Evolutionary conservation across 345 rosid genomes (phyloP), one percentile per base, ranked within the genome.

Genomic region (Diplotaxis tenuifolia): DNA sequence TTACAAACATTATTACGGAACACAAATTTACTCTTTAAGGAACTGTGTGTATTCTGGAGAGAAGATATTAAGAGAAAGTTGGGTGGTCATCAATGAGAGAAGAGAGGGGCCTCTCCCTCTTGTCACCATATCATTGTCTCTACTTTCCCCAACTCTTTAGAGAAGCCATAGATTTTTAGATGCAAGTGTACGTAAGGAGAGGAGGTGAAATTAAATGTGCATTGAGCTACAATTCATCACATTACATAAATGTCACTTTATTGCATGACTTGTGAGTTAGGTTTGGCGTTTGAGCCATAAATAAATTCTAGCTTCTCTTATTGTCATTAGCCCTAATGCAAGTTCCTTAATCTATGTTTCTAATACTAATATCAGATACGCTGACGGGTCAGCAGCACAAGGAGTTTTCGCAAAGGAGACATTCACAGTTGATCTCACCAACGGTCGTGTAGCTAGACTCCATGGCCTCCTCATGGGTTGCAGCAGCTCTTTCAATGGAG

Each of bases 381-480:
- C 54, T 1, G 89, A 81, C 29, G 87, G 87, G 11, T 76, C 87
- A 38, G 52, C 45, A n/a, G 74, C 91, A 36, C 29, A 28, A 65
- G 91, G 94, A 1, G 32, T 86, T 23, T 85, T 88, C 15, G 88
- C 83, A 9, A 73, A 79, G 22, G 94, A 88, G 77, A 85, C 86
- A 0, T 61, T 86, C 19, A 79, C 81, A 0, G 67, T 78, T 0
- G 77, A 65, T 38, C 82, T 78, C 0, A 34, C 69, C 0, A 78
- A 79, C 31, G 83, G 84, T 34, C 66, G 74, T 18, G 75, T 57
- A 53, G 74, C 28, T n/a, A 79, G 74, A 31, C 57, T 86, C 27
- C 67, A 25, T 0, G 59, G 71, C n/a, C 75, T 84, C 61, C 68
- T 86, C 18, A 52, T 88, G 0, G 94, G 89, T 34, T 88, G 94